Percentiles rank a stretch among this genome's conserved stretches.
phyloP scores from a whole-genome alignment of 495 filamentous ascomycete genomes.

The Clavariopsis aquatica region DNA sequence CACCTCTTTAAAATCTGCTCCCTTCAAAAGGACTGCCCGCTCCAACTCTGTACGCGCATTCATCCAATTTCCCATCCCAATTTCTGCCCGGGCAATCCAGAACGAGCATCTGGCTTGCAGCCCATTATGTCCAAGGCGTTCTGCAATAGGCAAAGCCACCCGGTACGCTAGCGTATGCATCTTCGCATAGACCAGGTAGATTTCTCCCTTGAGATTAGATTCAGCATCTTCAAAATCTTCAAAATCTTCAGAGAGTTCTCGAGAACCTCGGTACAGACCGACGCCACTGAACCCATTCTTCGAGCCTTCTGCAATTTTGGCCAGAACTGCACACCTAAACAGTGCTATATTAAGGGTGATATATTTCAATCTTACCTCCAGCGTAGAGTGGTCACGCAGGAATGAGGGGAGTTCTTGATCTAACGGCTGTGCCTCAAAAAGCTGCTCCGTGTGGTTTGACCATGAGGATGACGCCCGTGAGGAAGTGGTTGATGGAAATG shows the following conservation, averaged over 20 bases:
- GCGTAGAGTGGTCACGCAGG: neutral
- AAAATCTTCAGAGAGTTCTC: neutral
- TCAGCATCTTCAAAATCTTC: neutral
- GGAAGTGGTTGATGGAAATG: neutral
- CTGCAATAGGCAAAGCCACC: neutral
- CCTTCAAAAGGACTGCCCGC: neutral
- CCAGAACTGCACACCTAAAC: neutral
- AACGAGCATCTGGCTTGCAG: slow-evolving; percentile 2
- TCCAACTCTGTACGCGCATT: neutral
- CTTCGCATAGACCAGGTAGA: neutral
- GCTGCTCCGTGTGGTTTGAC: neutral
- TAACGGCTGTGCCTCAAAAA: neutral
- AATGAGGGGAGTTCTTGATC: neutral
- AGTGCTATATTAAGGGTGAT: neutral
- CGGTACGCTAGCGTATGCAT: neutral
- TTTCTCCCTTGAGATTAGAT: neutral
- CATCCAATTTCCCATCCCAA: neutral
- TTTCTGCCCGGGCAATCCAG: slow-evolving; percentile 1
- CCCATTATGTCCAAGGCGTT: neutral
- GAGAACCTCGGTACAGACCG: neutral
- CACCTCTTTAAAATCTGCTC: neutral
- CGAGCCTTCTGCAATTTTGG: neutral
- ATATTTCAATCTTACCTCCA: neutral
- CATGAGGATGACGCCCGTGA: neutral
- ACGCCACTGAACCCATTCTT: neutral